Conservation (phyloP, 805 yeast species). For the Wickerhamiella nectarea region DNA sequence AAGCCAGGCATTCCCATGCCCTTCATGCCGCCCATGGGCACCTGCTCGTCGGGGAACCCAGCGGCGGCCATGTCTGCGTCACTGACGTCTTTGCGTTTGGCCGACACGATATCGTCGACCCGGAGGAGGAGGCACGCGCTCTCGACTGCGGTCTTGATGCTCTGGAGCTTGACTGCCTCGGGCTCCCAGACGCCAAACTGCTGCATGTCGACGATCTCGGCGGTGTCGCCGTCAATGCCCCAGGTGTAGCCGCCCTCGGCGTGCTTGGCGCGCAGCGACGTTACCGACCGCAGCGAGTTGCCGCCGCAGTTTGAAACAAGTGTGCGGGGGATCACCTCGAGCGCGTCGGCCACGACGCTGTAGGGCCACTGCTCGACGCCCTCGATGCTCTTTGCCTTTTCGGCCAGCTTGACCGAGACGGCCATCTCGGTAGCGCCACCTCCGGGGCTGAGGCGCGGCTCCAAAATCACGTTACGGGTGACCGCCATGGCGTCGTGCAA, state of each 20-base stretch:
- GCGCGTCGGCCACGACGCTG: constrained; percentile 96
- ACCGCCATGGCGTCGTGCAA: constrained; percentile 98
- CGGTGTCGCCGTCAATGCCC: constrained; percentile 92
- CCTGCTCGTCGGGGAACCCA: constrained; percentile 15
- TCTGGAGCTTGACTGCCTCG: constrained; percentile 92
- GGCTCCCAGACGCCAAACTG: constrained; percentile 99
- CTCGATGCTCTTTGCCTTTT: constrained; percentile 80
- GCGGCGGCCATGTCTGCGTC: constrained; percentile 12
- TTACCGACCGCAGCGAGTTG: constrained; percentile 75
- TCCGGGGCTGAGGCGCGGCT: constrained; percentile 92
- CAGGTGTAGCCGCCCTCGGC: constrained; percentile 70
- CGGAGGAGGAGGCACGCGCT: constrained; percentile 88
- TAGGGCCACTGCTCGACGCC: constrained; percentile 98
- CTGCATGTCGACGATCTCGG: constrained; percentile 90
- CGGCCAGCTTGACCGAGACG: constrained; percentile 72
- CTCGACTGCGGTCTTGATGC: constrained; percentile 95
- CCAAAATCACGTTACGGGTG: constrained; percentile 84
- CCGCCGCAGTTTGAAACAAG: constrained; percentile 97
- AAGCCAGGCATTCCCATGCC: constrained; percentile 11
- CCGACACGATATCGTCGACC: constrained; percentile 96
- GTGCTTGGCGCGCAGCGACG: constrained; percentile 91
- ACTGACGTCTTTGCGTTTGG: constrained; percentile 47
- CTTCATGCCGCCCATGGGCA: constrained; percentile 17
- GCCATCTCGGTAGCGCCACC: constrained; percentile 99
- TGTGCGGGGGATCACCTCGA: constrained; percentile 97